Percentiles rank a stretch among this genome's conserved stretches.
Conservation (phyloP, 2,329 filamentous ascomycete species). For the Lachnellula hyalina region DNA sequence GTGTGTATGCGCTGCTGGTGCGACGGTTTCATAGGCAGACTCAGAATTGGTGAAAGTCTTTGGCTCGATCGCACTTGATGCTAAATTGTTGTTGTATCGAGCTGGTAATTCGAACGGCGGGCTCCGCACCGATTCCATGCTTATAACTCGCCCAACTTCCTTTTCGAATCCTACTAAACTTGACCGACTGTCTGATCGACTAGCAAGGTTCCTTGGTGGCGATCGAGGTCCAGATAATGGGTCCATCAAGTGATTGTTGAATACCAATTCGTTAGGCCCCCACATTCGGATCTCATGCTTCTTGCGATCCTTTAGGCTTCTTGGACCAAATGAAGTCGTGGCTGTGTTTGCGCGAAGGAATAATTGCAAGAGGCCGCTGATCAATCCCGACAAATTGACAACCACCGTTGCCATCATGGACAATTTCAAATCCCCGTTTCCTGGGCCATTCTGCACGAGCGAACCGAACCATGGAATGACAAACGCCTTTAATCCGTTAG, state of each 20-base stretch:
- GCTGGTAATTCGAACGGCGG: conserved; percentile 6
- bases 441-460: conserved; percentile 41
- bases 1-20: conserved; percentile 9
- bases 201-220: conserved; percentile 9
- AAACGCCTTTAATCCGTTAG: conserved; percentile 42
- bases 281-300: conserved; percentile 44
- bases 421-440: conserved; percentile 41
- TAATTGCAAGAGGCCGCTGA: conserved; percentile 60
- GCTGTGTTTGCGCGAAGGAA: conserved; percentile 60
- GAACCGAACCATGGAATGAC: conserved; percentile 60
- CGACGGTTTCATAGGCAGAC: background rate
- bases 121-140: conserved; percentile 20
- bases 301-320: conserved; percentile 44
- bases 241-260: conserved; percentile 24
- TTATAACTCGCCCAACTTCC: conserved; percentile 9
- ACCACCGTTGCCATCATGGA: conserved; percentile 62
- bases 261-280: conserved; percentile 35
- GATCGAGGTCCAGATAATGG: conserved; percentile 23
- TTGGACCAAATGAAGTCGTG: conserved; percentile 47
- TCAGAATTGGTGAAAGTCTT: background rate
- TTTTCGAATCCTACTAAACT: conserved; percentile 24
- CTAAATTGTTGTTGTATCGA: background rate
- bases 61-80: background rate
- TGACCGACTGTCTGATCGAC: conserved; percentile 18
- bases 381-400: conserved; percentile 59